Base-by-base conservation (phyloP, 306 rosid species). In the Argentina anserina region DNA sequence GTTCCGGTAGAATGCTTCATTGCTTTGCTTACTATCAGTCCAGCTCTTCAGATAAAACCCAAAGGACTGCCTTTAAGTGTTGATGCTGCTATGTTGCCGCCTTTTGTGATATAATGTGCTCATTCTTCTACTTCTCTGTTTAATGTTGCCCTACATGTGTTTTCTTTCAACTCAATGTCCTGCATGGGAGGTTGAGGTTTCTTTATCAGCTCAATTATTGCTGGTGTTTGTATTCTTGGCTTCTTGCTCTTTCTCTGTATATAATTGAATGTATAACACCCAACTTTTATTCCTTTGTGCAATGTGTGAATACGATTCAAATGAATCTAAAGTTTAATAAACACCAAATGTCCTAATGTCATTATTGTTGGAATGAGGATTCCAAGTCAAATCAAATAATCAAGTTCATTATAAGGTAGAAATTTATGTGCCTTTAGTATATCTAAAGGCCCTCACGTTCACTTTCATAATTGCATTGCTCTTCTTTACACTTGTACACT, bases 21-120 rank as follows among this genome's bases (percentile, higher is more conserved):
- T 66, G 88, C 82, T 74, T 78, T 94, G 75, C 84, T 85, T 26
- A 56, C 87, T 0, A 58, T 78, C 67, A 86, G 88, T 58, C 95
- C 97, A 42, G 75, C 81, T 36, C 96, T 94, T 78, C 81, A 77
- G 80, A 89, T 94, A 10, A 89, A 91, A 78, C 43, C 86, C 4
- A 47, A 83, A 81, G 80, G 80, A 40, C 55, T 80, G 70, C 63
- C 69, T 13, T 47, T 71, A 18, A 36, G 71, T 23, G 72, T 69
- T 50, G 87, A 59, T 26, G 6, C 68, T 15, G 67, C 79, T 64
- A 47, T 73, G 62, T 71, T 65, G 80, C 78, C 79, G n/a, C n/a
- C n/a, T n/a, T n/a, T n/a, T 12, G 58, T 76, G 40, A 26, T 66
- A 39, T 78, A 56, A 82, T 43, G 36, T 29, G 40, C 45, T 72